Base-by-base conservation (phyloP, 176 grass and related monocot genomes). In the Canna indica region DNA sequence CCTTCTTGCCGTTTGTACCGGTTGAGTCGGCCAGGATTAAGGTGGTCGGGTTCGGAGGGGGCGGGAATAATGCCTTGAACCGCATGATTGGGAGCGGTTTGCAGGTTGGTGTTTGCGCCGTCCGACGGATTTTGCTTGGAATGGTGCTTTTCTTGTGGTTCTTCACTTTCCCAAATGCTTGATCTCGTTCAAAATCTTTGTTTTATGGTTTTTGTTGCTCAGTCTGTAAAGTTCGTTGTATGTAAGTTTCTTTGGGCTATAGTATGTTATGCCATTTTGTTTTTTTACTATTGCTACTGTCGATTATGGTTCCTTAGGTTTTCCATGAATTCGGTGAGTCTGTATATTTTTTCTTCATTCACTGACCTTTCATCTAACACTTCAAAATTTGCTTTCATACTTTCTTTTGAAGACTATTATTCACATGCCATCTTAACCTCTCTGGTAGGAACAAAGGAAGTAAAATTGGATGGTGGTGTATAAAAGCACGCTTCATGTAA, bases 51-150 rank as follows among this genome's bases (percentile, higher is more conserved):
- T 84, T 99, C 35, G 90, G 95, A 9, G 90, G 95, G 52, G 95
- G 90, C 38, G 95, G 87, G 48, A 99, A 99, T 73, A 99, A 99
- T 73, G 90, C 87, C 24, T 82, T 99, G 69, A 99, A 99, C 74
- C 86, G 90, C 47, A 99, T 99, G 90, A 99, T 99, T 66, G 95
- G 87, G 38, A 99, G 87, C 67, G 90, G 90, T 0, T 87, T 99
- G 28, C 84, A 99, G 90, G 95, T 99, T 75, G 0, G 5, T 48
- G 44, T 15, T 25, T n/a, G 50, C 15, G 13, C 28, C 42, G 24
- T 57, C 24, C 29, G 9, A 24, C 10, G 15, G 18, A 30, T 48
- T 42, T 16, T 47, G 2, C 26, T n/a, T n/a, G n/a, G n/a, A n/a
- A n/a, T n/a, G n/a, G n/a, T n/a, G n/a, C n/a, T n/a, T 46, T 69